phyloP scores from a whole-genome alignment of 345 rosid genomes.

The Firmiana major region DNA sequence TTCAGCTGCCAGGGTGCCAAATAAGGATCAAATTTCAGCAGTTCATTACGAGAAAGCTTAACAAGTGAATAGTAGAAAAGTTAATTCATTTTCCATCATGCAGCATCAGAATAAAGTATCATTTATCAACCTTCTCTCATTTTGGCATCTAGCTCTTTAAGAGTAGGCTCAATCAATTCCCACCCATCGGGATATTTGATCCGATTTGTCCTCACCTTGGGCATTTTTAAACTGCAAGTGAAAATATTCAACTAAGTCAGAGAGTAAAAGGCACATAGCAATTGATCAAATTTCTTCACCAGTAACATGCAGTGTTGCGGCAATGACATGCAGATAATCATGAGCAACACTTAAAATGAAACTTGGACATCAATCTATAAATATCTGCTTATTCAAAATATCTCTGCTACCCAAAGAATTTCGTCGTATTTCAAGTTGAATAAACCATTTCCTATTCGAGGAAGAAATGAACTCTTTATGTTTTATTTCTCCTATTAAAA shows the following conservation, averaged over 20 bases:
- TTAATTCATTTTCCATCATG: not conserved
- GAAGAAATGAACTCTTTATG: not conserved
- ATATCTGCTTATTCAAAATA: not conserved
- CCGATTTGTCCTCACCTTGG: constrained; percentile 70
- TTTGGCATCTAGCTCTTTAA: constrained; percentile 56
- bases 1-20: constrained; percentile 50
- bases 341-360: not conserved
- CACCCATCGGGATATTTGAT: constrained; percentile 71
- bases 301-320: too few relatives aligned
- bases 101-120: not conserved
- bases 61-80: not conserved
- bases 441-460: not conserved
- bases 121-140: constrained; percentile 71
- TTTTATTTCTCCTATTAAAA: not conserved
- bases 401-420: not conserved
- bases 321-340: not conserved
- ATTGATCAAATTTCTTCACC: not conserved
- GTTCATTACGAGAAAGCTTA: not conserved
- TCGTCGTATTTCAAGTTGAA: not conserved
- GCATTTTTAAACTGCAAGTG: constrained; percentile 36
- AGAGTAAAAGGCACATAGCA: not conserved
- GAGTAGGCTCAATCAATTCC: constrained; percentile 82
- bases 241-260: not conserved
- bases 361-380: not conserved
- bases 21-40: not conserved